Percentiles rank a stretch among this genome's conserved stretches.
These are phyloP conservation scores for Scenedesmus sp. DNA, from an alignment of 163 green algal genomes.

Conservation along the genomic window DNA sequence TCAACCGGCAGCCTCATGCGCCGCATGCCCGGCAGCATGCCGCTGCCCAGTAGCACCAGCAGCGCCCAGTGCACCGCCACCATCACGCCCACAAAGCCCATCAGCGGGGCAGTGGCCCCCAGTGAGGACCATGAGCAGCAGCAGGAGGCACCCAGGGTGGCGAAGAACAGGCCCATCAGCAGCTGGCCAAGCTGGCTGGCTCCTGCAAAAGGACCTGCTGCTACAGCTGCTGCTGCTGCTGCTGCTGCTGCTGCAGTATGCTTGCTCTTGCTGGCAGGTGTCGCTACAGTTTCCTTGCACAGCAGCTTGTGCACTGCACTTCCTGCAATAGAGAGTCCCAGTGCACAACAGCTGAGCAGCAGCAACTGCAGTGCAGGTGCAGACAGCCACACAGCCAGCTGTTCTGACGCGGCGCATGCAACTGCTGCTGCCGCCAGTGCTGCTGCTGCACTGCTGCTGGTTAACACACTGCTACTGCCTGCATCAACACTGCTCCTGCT, in stretches of 20 bases:
- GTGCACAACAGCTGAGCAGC: constrained; percentile 56
- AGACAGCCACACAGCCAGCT: neutral
- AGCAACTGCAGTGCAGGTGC: constrained; percentile 52
- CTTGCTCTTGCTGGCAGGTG: neutral
- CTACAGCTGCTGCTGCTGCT: neutral
- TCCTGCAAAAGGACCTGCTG: constrained; percentile 44
- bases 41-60: constrained; percentile 35
- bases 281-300: constrained; percentile 7
- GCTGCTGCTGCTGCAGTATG: neutral
- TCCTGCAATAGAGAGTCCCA: constrained; percentile 36
- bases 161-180: constrained; percentile 70
- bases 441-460: neutral
- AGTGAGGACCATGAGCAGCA: constrained; percentile 5
- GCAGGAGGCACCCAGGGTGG: constrained; percentile 63
- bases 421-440: constrained; percentile 42
- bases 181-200: constrained; percentile 55
- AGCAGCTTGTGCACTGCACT: neutral
- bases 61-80: constrained; percentile 60
- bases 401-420: neutral
- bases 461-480: neutral
- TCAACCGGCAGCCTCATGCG: constrained; percentile 51
- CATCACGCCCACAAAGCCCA: constrained; percentile 64
- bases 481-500: neutral
- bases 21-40: neutral
- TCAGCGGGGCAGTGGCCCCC: constrained; percentile 25